Evolutionary conservation across 75 land plant species (phyloP).

Genomic region (Picea glauca): DNA sequence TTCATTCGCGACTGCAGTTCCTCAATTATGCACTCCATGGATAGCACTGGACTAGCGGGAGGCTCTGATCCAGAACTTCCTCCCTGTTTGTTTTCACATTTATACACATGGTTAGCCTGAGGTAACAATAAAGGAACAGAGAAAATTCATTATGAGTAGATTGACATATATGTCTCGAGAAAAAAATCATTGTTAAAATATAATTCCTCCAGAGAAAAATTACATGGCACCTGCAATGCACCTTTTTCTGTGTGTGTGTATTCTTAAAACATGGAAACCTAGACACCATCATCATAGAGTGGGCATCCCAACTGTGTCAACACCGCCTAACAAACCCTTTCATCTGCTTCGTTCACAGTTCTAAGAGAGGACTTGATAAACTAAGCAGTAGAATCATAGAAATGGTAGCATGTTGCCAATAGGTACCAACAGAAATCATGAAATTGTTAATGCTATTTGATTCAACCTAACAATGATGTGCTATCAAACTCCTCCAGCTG

Average conservation of each 20-base stretch:
- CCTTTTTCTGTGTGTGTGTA: neutral
- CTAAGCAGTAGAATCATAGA: too few species aligned
- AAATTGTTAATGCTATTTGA: neutral
- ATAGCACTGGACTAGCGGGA: slow-evolving; percentile 49
- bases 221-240: neutral
- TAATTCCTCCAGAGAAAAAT: too few species aligned
- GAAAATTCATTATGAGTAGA: neutral
- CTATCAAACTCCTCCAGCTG: neutral
- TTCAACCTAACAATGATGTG: neutral
- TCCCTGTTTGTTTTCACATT: slow-evolving; percentile 34
- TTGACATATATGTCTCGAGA: neutral
- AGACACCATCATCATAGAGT: neutral
- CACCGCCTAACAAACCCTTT: too few species aligned
- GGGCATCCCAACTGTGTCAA: neutral
- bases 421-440: neutral
- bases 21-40: slow-evolving; percentile 70
- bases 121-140: neutral
- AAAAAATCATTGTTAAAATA: neutral
- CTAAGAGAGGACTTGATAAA: too few species aligned
- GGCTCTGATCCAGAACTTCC: slow-evolving; percentile 62
- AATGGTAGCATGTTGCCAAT: too few species aligned
- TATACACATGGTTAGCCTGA: neutral
- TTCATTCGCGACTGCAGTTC: slow-evolving; percentile 71
- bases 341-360: too few species aligned
- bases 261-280: neutral